Percentiles rank a stretch among this genome's conserved stretches.
phyloP scores from a whole-genome alignment of 805 yeast genomes.

The Yamadazyma sp. region DNA sequence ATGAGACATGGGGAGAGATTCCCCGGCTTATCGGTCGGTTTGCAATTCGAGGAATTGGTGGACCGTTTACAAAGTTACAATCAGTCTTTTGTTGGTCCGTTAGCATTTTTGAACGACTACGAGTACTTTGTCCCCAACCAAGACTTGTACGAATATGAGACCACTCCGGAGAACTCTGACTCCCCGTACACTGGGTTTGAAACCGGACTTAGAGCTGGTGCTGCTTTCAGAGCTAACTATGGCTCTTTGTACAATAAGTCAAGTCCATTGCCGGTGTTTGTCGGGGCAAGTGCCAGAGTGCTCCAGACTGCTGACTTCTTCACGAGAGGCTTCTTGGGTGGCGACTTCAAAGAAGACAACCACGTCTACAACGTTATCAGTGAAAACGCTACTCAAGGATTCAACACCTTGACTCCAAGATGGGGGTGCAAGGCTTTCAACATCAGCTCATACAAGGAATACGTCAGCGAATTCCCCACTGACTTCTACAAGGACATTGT shows the following conservation, averaged over 20 bases:
- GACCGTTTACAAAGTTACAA: slow-evolving; percentile 22
- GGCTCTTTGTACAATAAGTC: slow-evolving; percentile 41
- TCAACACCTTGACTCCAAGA: slow-evolving; percentile 58
- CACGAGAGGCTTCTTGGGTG: slow-evolving; percentile 59
- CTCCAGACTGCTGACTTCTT: slow-evolving; percentile 55
- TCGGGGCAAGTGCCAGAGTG: slow-evolving; percentile 56
- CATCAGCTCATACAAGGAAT: slow-evolving; percentile 23
- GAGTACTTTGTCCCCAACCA: slow-evolving; percentile 45
- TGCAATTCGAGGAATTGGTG: slow-evolving; percentile 25
- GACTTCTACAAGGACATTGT: slow-evolving; percentile 54
- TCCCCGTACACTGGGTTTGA: slow-evolving; percentile 53
- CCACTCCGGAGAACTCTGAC: slow-evolving; percentile 43
- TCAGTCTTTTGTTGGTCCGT: slow-evolving; percentile 45
- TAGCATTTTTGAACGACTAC: slow-evolving; percentile 54
- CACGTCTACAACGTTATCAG: slow-evolving; percentile 41
- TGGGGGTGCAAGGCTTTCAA: slow-evolving; percentile 42
- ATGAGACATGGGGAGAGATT: slow-evolving; percentile 82
- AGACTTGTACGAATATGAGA: slow-evolving; percentile 48
- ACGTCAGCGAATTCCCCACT: slow-evolving; percentile 29
- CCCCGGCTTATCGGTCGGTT: slow-evolving; percentile 35
- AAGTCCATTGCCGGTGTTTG: slow-evolving; percentile 48
- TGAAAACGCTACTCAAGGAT: slow-evolving; percentile 52
- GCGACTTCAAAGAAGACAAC: slow-evolving; percentile 31
- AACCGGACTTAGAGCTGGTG: slow-evolving; percentile 51
- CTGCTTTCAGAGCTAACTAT: slow-evolving; percentile 48